A percentile compares a stretch with the other conserved stretches of the same genome.
These are phyloP conservation scores for Fomes fomentarius DNA, from an alignment of 1,284 basidiomycete genomes.

Conservation along the genomic window DNA sequence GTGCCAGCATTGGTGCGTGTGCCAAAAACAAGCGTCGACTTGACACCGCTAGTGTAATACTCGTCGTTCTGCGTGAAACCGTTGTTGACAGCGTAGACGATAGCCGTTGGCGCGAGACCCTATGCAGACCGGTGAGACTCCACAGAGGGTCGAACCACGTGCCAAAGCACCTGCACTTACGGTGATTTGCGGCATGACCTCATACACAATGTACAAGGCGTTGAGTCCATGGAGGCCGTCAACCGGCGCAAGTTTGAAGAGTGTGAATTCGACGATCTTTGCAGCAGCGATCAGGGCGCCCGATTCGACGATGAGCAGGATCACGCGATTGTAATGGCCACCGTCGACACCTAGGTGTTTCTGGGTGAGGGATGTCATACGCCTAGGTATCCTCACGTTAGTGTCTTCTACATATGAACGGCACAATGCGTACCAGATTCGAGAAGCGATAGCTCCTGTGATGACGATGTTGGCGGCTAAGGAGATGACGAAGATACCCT, in stretches of 20 bases:
- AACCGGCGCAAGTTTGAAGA: conserved; percentile 11
- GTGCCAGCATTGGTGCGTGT: not conserved
- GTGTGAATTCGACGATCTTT: conserved; percentile 13
- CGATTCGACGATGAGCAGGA: conserved; percentile 12
- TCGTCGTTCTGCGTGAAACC: conserved; percentile 6
- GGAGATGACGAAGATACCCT: conserved; percentile 2
- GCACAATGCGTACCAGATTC: not conserved
- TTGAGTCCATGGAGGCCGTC: conserved; percentile 11
- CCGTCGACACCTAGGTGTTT: not conserved
- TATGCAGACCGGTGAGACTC: too few species aligned
- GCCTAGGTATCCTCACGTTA: not conserved
- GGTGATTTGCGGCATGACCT: conserved; percentile 14
- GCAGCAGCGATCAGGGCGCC: conserved; percentile 9
- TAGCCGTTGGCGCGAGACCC: conserved; percentile 3
- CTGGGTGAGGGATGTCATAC: not conserved
- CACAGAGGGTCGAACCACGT: not conserved
- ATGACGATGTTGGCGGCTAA: conserved; percentile 1
- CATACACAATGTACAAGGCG: conserved; percentile 12
- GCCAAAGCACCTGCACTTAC: not conserved
- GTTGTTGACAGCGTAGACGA: conserved; percentile 4
- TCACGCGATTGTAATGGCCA: conserved; percentile 1
- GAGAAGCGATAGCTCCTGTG: not conserved
- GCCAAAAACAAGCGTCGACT: not conserved
- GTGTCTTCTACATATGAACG: not conserved
- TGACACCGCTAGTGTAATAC: not conserved